These are phyloP conservation scores for Phytophthora boehmeriae DNA, from an alignment of 352 stramenopile species.

Conservation along the genomic window DNA sequence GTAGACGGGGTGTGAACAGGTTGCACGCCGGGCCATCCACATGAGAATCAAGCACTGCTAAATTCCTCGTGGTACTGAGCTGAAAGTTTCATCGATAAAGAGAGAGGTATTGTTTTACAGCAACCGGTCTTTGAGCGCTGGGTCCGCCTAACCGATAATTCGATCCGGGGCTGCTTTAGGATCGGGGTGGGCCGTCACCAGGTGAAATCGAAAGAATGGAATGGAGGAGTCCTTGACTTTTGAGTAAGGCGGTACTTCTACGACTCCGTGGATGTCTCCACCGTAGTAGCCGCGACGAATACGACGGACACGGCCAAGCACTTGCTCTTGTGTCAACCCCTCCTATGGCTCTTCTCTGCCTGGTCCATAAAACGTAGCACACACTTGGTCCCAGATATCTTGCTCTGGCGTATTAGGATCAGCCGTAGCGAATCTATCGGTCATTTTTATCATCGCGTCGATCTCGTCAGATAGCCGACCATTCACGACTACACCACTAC, in stretches of 20 bases:
- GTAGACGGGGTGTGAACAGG: conserved; percentile 15
- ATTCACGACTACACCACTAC: not conserved
- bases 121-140: conserved; percentile 1
- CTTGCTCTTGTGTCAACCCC: conserved; percentile 18
- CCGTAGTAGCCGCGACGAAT: conserved; percentile 10
- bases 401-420: not conserved
- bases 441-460: conserved; percentile 2
- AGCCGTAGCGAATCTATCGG: too few species aligned
- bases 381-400: conserved; percentile 5
- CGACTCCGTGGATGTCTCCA: conserved; percentile 24
- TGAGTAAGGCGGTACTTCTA: conserved; percentile 23
- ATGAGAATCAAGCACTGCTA: conserved; percentile 12
- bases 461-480: not conserved
- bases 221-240: conserved; percentile 15
- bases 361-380: conserved; percentile 3
- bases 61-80: not conserved
- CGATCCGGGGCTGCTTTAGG: not conserved
- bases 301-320: conserved; percentile 1
- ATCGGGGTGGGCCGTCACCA: conserved; percentile 7
- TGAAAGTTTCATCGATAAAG: conserved; percentile 12
- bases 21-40: conserved; percentile 3
- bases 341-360: conserved; percentile 5
- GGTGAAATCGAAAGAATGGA: conserved; percentile 26
- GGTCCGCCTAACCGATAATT: conserved; percentile 5
- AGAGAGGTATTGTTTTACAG: conserved; percentile 6